A percentile compares a stretch with the other conserved stretches of the same genome.
Conservation (phyloP, 768 basidiomycete species). For the Mycena leptocephala region DNA sequence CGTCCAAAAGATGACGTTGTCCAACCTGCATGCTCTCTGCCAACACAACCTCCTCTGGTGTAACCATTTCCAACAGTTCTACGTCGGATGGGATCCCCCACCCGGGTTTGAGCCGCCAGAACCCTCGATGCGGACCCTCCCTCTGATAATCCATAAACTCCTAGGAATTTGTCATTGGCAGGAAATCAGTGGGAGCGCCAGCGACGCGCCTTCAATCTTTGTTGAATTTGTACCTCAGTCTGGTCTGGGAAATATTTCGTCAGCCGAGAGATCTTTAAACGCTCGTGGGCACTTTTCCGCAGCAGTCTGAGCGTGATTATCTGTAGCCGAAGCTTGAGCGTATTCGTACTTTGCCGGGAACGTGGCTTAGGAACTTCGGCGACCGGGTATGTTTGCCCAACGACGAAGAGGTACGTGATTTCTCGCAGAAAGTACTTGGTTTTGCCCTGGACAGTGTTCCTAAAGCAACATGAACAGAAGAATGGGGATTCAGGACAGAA, state of each 20-base stretch:
- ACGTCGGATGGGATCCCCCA: conserved; percentile 82
- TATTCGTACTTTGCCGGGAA: conserved; percentile 97
- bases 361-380: conserved; percentile 98
- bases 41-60: conserved; percentile 92
- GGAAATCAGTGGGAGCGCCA: not conserved
- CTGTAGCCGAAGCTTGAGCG: conserved; percentile 94
- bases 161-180: conserved; percentile 51
- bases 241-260: conserved; percentile 99
- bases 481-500: not conserved
- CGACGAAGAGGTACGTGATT: conserved; percentile 93
- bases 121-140: conserved; percentile 94
- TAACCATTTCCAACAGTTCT: conserved; percentile 95
- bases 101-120: conserved; percentile 90
- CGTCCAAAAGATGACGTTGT: conserved; percentile 95
- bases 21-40: conserved; percentile 99
- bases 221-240: conserved; percentile 97
- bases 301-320: conserved; percentile 96
- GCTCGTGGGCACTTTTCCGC: conserved; percentile 88
- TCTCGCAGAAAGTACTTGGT: conserved; percentile 93
- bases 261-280: conserved; percentile 92
- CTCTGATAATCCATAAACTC: conserved; percentile 99
- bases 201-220: conserved; percentile 82
- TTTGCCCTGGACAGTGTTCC: conserved; percentile 91
- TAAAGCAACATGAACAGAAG: conserved; percentile 49
- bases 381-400: conserved; percentile 97